Evolutionary conservation across 495 filamentous ascomycete species (phyloP), one percentile per base, ranked within the genome.

Genomic region (Letharia lupina): DNA sequence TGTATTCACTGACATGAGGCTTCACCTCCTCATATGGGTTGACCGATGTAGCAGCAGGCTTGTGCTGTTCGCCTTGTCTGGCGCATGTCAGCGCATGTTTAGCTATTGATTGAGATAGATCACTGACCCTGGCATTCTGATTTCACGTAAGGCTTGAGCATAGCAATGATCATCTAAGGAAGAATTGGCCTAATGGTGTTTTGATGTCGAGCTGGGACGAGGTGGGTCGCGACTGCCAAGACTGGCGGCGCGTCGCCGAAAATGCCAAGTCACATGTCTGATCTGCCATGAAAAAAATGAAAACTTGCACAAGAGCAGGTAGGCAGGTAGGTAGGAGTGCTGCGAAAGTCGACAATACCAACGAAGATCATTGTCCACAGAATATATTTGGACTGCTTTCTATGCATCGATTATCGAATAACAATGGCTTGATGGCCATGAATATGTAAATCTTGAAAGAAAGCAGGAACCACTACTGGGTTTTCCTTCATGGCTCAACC

Each of bases 1-100:
- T 96, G 75, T 89, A 98, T 70, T 89, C 86, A 68, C 76, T 87
- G 12, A 94, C 83, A 13, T 83, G 84, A 37, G 81, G 84, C 72
- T 81, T 81, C 5, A 77, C 73, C 63, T 92, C 89, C 71, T 89
- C 87, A 72, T 92, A 96, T 28, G 92, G 91, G 70, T 96, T 96
- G 67, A 76, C 75, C 58, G 79, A 75, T 62, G 76, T 72, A 28
- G 70, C 65, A n/a, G 65, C 71, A 66, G 69, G 68, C 68, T 68
- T 79, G 79, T 94, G 89, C 78, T 94, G 90, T 74, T 93, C 90
- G 69, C 90, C 91, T 69, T 87, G 85, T 70, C 91, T 95, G 74
- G 66, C 69, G 42, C 42, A 65, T 71, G 73, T 80, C 66, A 77
- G 73, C 69, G 60, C 45, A 60, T 50, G 11, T 45, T 54, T 28